These are phyloP conservation scores for Colletotrichum limetticola DNA, from an alignment of 2,329 filamentous ascomycete genomes.

Conservation along the genomic window DNA sequence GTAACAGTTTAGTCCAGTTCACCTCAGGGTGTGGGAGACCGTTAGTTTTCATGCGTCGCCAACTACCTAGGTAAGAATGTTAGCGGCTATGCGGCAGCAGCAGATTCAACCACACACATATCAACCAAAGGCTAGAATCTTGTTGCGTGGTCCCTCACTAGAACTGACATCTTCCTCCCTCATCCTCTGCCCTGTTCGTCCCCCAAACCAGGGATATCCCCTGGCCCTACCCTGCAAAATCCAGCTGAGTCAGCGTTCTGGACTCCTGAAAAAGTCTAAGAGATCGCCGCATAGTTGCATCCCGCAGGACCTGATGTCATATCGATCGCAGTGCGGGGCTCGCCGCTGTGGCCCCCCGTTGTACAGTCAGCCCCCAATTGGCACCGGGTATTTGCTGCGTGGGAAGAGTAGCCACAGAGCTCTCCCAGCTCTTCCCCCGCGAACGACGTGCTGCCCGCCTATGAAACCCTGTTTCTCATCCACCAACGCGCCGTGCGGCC, in stretches of 20 bases:
- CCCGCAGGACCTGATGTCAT: slow-evolving; percentile 31
- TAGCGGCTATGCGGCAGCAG: not conserved
- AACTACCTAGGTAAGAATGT: not conserved
- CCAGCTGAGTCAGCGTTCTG: slow-evolving; percentile 25
- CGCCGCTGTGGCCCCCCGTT: slow-evolving; percentile 4
- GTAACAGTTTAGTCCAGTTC: not conserved
- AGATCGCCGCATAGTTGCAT: slow-evolving; percentile 26
- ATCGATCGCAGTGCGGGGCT: slow-evolving; percentile 20
- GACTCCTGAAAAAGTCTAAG: not conserved
- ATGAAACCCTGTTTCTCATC: slow-evolving; percentile 17
- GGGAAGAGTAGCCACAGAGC: not conserved
- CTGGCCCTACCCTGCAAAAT: not conserved
- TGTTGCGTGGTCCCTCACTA: not conserved
- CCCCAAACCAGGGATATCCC: slow-evolving; percentile 11
- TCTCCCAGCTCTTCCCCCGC: not conserved
- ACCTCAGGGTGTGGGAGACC: not conserved
- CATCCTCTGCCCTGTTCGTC: not conserved
- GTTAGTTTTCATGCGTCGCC: not conserved
- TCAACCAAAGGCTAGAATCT: not conserved
- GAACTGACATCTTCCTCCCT: not conserved
- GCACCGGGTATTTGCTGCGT: not conserved
- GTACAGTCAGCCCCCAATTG: not conserved
- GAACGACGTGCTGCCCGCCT: not conserved
- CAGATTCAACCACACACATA: not conserved
- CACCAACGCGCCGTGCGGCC: not conserved